phyloP scores from a whole-genome alignment of 2,329 filamentous ascomycete species.

The Fonsecaea nubica region DNA sequence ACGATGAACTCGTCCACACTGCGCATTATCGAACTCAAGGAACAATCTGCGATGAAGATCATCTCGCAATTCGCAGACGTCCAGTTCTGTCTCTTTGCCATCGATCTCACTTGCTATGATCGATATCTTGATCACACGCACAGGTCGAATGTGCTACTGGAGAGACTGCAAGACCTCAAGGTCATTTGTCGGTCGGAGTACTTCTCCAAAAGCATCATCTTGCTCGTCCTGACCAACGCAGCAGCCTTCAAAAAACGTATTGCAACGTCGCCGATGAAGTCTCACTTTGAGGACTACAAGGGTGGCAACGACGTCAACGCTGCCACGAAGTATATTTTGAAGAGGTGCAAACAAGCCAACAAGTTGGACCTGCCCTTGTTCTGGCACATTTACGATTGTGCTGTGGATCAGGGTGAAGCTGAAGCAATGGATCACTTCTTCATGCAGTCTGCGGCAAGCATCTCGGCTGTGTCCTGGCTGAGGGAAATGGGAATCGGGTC shows the following conservation, averaged over 20 bases:
- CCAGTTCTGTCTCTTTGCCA: slow-evolving; percentile 30
- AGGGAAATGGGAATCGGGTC: slow-evolving; percentile 26
- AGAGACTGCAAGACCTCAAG: slow-evolving; percentile 26
- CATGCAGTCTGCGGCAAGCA: slow-evolving; percentile 24
- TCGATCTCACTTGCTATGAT: slow-evolving; percentile 35
- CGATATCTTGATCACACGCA: slow-evolving; percentile 21
- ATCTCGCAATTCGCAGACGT: slow-evolving; percentile 32
- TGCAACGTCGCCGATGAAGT: slow-evolving; percentile 24
- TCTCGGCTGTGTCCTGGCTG: slow-evolving; percentile 19
- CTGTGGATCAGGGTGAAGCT: slow-evolving; percentile 9
- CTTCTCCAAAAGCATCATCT: slow-evolving; percentile 24
- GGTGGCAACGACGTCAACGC: slow-evolving; percentile 28
- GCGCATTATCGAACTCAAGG: slow-evolving; percentile 27
- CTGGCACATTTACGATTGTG: slow-evolving; percentile 27
- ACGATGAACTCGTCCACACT: slow-evolving; percentile 19
- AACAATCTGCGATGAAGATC: slow-evolving; percentile 23
- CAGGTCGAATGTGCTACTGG: slow-evolving; percentile 25
- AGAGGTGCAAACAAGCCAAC: slow-evolving; percentile 26
- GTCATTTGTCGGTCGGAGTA: slow-evolving; percentile 17
- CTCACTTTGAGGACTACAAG: slow-evolving; percentile 29
- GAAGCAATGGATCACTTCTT: slow-evolving; percentile 28
- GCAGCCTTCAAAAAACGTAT: slow-evolving; percentile 26
- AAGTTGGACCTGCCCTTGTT: slow-evolving; percentile 21
- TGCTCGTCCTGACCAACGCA: slow-evolving; percentile 30
- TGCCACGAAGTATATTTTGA: slow-evolving; percentile 32